Base-by-base conservation (phyloP, 2,329 filamentous ascomycete species). In the Chaetomium olivaceum region DNA sequence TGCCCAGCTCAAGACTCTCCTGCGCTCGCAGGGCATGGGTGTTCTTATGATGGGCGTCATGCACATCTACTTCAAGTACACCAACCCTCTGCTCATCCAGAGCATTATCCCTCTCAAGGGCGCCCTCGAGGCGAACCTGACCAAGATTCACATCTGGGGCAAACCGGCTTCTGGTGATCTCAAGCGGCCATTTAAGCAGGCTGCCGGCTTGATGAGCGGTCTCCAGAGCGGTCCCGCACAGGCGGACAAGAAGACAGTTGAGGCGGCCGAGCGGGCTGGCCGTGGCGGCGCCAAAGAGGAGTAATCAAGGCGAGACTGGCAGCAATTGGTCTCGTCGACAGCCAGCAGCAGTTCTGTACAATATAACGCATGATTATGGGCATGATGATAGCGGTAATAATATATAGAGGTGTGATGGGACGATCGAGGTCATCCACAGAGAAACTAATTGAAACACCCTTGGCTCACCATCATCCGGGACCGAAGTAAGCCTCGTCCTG, bases 31-130 rank as follows among this genome's bases (percentile, higher is more conserved):
- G 83, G 82, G 96, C 75, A 98, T 97, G 91, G 95, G 95, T 67
- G 85, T 99, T 66, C 93, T 87, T 79, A 99, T 99, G 93, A 98
- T 99, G 94, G 88, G 81, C 68, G 91, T 97, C 76, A 98, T 99
- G 94, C 95, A 99, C 83, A 72, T 99, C 68, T 99, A 98, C 89
- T 91, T 99, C 86, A 93, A 97, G 80, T 99, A 98, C 89, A 98
- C 93, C 83, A 99, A 98, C 88, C 95, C 95, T 51, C 91, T 99
- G 60, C 84, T 97, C 75, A 97, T 99, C 83, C 95, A 99, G 87
- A 96, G 91, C 79, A 97, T 99, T 82, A 95, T 99, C 77, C 95
- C 95, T 39, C 85, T 98, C 80, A 99, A 99, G 89, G 87, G 91
- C 77, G 94, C 93, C 55, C 87, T 99, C 80, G 95, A 99, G 85